phyloP scores from a whole-genome alignment of 805 yeast genomes.

The Candida ulmi region DNA sequence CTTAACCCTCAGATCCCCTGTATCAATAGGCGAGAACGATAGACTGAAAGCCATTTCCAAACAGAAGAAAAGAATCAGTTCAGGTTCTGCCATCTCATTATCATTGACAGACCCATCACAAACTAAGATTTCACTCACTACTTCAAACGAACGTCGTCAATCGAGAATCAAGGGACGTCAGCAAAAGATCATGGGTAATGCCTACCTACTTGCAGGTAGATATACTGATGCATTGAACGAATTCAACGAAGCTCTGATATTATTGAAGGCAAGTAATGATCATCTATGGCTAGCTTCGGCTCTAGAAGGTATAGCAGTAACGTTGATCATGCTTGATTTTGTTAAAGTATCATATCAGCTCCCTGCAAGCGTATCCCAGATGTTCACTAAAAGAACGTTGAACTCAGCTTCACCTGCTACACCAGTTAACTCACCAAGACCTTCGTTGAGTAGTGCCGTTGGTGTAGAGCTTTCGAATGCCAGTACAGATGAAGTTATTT shows the following conservation, averaged over 20 bases:
- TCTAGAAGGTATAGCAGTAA: constrained; percentile 73
- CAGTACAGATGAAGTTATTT: constrained; percentile 30
- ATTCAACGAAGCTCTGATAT: constrained; percentile 65
- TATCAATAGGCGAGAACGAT: constrained; percentile 49
- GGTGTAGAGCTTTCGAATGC: constrained; percentile 15
- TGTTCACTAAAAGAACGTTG: constrained; percentile 12
- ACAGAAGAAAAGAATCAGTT: constrained; percentile 36
- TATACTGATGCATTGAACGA: constrained; percentile 62
- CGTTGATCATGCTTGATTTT: constrained; percentile 54
- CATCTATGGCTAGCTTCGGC: constrained; percentile 85
- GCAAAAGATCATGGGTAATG: constrained; percentile 67
- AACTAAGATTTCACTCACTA: constrained; percentile 26
- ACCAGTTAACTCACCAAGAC: constrained; percentile 44
- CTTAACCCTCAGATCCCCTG: constrained; percentile 81
- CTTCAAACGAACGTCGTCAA: constrained; percentile 29
- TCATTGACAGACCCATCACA: constrained; percentile 28
- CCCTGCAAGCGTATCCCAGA: constrained; percentile 26
- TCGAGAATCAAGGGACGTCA: constrained; percentile 65
- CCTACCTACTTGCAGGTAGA: constrained; percentile 77
- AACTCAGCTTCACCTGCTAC: constrained; percentile 16
- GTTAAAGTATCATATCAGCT: constrained; percentile 45
- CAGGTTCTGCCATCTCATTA: constrained; percentile 19
- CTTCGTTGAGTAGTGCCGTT: constrained; percentile 25
- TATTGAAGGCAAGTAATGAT: constrained; percentile 61
- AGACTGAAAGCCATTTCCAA: constrained; percentile 31